Conservation (phyloP, 2,329 filamentous ascomycete species). For the Penicillium freii region DNA sequence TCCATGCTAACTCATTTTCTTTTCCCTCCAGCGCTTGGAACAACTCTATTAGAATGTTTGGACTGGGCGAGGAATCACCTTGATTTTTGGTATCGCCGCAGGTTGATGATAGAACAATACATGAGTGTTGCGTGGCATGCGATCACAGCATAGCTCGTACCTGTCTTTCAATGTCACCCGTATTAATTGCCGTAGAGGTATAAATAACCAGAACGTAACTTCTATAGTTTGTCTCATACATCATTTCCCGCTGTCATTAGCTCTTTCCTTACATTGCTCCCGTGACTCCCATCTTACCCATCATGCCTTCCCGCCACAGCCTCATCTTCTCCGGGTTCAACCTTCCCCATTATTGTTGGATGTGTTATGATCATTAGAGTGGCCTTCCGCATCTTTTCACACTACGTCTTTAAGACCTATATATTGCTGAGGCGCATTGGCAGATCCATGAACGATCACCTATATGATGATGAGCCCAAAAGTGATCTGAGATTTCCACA, state of each 20-base stretch:
- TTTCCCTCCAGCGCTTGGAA: constrained; percentile 61
- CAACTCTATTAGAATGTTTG: constrained; percentile 79
- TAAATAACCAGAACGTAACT: background rate
- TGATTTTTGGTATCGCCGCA: background rate
- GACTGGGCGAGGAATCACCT: constrained; percentile 53
- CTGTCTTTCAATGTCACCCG: background rate
- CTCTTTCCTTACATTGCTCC: background rate
- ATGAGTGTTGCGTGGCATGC: background rate
- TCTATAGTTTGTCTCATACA: background rate
- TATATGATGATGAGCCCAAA: too few species aligned
- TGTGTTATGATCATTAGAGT: too few species aligned
- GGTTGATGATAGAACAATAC: background rate
- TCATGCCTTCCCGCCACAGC: too few species aligned
- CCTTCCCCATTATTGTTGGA: too few species aligned
- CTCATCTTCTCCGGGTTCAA: too few species aligned
- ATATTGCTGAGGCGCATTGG: too few species aligned
- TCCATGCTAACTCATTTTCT: constrained; percentile 23
- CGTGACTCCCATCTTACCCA: too few species aligned
- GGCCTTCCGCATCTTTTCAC: too few species aligned
- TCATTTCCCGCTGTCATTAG: background rate
- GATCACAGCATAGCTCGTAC: background rate
- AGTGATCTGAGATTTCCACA: too few species aligned
- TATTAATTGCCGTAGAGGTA: background rate
- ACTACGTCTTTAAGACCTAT: too few species aligned
- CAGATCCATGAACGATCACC: too few species aligned